Conservation (phyloP, 2,329 filamentous ascomycete species). For the Alternaria conjuncta region DNA sequence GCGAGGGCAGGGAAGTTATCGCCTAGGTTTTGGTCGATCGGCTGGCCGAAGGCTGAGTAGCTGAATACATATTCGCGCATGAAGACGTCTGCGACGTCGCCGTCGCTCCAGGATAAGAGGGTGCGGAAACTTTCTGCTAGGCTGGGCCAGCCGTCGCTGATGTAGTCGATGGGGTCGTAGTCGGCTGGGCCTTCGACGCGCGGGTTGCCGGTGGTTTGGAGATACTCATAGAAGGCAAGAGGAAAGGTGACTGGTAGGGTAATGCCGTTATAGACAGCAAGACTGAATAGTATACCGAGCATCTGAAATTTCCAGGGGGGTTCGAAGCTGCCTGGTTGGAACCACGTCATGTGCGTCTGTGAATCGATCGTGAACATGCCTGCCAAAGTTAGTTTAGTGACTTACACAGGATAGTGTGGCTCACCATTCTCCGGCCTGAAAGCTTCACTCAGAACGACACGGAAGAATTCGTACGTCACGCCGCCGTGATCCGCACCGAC, state of each 20-base stretch:
- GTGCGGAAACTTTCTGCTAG: slow-evolving; percentile 75
- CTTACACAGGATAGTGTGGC: no score
- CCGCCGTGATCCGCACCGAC: slow-evolving; percentile 93
- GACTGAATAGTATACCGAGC: slow-evolving; percentile 82
- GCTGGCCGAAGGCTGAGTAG: slow-evolving; percentile 62
- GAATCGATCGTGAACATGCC: slow-evolving; percentile 80
- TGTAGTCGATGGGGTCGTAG: slow-evolving; percentile 64
- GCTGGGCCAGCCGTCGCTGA: slow-evolving; percentile 88
- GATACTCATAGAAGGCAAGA: slow-evolving; percentile 78
- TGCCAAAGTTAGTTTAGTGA: slow-evolving; percentile 38
- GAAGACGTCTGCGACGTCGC: slow-evolving; percentile 81
- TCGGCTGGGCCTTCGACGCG: not conserved
- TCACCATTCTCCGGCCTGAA: slow-evolving; percentile 76
- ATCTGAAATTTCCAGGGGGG: slow-evolving; percentile 91
- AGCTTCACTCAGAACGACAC: slow-evolving; percentile 79
- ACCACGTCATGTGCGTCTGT: slow-evolving; percentile 83
- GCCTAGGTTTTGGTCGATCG: slow-evolving; percentile 63
- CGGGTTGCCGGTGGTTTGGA: slow-evolving; percentile 66
- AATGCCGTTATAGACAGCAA: slow-evolving; percentile 92
- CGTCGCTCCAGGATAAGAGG: slow-evolving; percentile 80
- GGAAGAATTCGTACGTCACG: slow-evolving; percentile 96
- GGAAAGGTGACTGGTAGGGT: slow-evolving; percentile 92
- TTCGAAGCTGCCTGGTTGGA: slow-evolving; percentile 80
- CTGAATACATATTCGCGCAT: slow-evolving; percentile 87
- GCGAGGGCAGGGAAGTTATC: not conserved